These are phyloP conservation scores for Coix lacrymajobi DNA, from an alignment of 176 grass and related monocot genomes.

Conservation along the genomic window DNA sequence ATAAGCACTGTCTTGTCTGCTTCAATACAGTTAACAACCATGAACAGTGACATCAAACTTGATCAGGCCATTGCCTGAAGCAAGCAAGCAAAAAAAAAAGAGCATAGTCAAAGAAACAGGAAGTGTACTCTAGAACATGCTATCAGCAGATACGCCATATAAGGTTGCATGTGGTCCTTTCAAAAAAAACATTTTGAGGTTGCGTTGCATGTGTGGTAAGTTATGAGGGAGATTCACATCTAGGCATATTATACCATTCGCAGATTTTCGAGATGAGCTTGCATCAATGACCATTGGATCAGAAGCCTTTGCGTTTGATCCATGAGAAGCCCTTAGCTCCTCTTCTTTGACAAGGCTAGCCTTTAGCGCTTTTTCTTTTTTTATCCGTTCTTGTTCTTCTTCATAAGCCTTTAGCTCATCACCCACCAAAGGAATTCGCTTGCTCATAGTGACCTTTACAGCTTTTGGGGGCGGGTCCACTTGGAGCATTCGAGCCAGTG, in stretches of 20 bases:
- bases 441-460: constrained; percentile 92
- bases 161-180: not conserved
- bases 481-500: constrained; percentile 98
- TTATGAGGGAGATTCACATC: not conserved
- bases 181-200: not conserved
- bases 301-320: constrained; percentile 54
- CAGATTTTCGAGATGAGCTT: constrained; percentile 50
- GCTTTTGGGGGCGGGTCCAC: constrained; percentile 97
- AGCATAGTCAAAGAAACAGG: not conserved
- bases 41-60: not conserved
- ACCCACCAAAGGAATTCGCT: constrained; percentile 80
- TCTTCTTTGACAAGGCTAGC: constrained; percentile 68
- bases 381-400: constrained; percentile 83
- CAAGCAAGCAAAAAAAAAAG: not conserved
- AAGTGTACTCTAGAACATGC: not conserved
- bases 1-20: not conserved
- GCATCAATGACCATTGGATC: constrained; percentile 70
- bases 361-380: constrained; percentile 74
- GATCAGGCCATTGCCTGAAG: not conserved
- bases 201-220: not conserved
- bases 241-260: constrained; percentile 47
- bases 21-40: constrained; percentile 16
- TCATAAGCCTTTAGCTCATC: constrained; percentile 91
- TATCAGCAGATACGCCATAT: not conserved
- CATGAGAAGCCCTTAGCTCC: constrained; percentile 63